Evolutionary conservation across 1,284 basidiomycete species (phyloP), one percentile per base, ranked within the genome.

Genomic region (Hortiboletus rubellus): DNA sequence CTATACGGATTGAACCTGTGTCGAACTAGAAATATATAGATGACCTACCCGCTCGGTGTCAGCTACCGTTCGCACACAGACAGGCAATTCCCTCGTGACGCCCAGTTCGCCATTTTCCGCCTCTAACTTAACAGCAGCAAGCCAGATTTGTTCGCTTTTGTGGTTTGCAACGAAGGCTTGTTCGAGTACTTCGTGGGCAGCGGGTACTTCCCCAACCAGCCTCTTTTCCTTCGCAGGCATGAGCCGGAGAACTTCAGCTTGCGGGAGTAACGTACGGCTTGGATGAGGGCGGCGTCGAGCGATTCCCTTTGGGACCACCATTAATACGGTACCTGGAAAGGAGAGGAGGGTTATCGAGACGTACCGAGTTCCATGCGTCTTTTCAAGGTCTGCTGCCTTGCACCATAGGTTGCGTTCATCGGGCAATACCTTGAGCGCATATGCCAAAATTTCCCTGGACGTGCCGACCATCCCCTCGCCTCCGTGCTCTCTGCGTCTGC

Each of bases 191-290:
- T 87, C 84, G 48, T 96, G 87, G 0, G 96, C 94, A 14, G 87
- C 90, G 1, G 87, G 83, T 11, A 98, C 89, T 68, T 99, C 93
- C 9, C 92, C 91, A 10, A 85, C 84, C 11, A 92, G 71, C 93
- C 94, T 96, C 69, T 92, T 92, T 76, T 98, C 94, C 74, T 97
- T 96, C 4, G 96, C 96, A 54, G 91, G 87, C 92, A 97, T 96
- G 46, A 99, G 82, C 96, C 97, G 99, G 1, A 99, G 79, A 0
- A 94, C 89, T 73, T 99, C 96, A 2, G 94, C 94, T 63, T 95
- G 92, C 1, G 96, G 96, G 68, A 96, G 69, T 91, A 86, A 55
- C 89, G 80, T 18, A 96, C 93, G 0, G 96, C 95, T 43, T 88
- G 84, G 50, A 82, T 82, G 41, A 98, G 82, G 2, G 98, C 82